Conservation (phyloP, 148 eudicot genomes). For the Spergularia marina region DNA sequence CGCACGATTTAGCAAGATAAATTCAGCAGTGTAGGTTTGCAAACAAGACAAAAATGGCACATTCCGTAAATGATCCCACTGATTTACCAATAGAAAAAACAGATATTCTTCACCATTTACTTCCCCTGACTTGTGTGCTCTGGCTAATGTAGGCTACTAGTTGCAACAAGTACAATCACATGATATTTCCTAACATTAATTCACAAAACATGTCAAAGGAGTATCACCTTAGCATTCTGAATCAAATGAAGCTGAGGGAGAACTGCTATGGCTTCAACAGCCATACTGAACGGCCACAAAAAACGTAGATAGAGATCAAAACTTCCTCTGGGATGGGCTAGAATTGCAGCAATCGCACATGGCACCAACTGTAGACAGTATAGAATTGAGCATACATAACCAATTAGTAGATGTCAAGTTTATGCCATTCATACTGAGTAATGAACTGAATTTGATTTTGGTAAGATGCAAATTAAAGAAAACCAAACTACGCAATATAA, state of each 20-base stretch:
- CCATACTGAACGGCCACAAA: constrained; percentile 56
- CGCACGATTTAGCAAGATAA: too few relatives aligned
- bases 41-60: too few relatives aligned
- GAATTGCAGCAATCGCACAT: constrained; percentile 50
- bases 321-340: constrained; percentile 50
- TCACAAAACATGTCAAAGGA: neutral
- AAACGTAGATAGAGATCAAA: constrained; percentile 21
- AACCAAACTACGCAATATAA: too few relatives aligned
- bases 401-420: neutral
- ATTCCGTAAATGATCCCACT: too few relatives aligned
- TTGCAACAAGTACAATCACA: neutral
- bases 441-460: too few relatives aligned
- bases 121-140: neutral
- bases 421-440: neutral
- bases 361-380: constrained; percentile 53
- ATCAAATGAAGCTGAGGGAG: constrained; percentile 85
- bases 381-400: neutral
- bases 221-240: constrained; percentile 76
- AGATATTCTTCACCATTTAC: neutral
- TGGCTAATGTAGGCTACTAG: neutral
- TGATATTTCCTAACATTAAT: neutral
- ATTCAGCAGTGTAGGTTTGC: too few relatives aligned
- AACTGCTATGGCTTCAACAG: constrained; percentile 72
- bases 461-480: too few relatives aligned
- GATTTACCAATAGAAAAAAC: too few relatives aligned